A percentile compares a stretch with the other conserved stretches of the same genome.
These are phyloP conservation scores for Sordaria brevicollis DNA, from an alignment of 495 filamentous ascomycete species.

Conservation along the genomic window DNA sequence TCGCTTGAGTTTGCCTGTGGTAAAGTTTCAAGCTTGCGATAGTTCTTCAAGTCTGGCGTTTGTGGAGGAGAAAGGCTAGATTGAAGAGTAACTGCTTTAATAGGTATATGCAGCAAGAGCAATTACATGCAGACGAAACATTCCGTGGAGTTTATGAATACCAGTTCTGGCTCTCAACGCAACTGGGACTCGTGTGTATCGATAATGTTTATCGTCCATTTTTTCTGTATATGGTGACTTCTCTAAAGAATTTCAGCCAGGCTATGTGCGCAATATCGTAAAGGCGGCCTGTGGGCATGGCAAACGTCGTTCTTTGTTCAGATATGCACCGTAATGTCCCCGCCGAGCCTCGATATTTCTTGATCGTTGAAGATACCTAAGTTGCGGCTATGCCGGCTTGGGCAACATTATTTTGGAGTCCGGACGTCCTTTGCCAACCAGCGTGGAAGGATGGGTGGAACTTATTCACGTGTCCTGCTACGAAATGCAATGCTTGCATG, in stretches of 20 bases:
- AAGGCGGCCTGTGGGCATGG: neutral
- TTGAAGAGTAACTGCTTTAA: too few species aligned
- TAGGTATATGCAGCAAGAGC: too few species aligned
- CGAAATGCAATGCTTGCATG: neutral
- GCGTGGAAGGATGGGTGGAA: neutral
- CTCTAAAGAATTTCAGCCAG: neutral
- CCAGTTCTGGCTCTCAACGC: too few species aligned
- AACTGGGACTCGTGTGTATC: too few species aligned
- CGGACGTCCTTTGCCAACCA: neutral
- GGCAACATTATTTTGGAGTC: neutral
- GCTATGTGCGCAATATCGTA: neutral
- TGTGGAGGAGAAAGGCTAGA: too few species aligned
- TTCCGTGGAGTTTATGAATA: too few species aligned
- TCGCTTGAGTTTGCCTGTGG: too few species aligned
- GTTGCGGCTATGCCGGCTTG: neutral
- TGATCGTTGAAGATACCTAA: neutral
- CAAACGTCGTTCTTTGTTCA: neutral
- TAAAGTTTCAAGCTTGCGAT: rapidly evolving
- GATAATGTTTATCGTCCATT: too few species aligned
- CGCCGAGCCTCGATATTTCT: neutral
- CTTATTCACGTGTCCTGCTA: too few species aligned
- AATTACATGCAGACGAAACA: too few species aligned
- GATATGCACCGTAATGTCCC: neutral
- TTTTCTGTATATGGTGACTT: neutral
- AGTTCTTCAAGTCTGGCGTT: too few species aligned